phyloP scores from a whole-genome alignment of 2,329 filamentous ascomycete species.

The Diaporthe destruens region DNA sequence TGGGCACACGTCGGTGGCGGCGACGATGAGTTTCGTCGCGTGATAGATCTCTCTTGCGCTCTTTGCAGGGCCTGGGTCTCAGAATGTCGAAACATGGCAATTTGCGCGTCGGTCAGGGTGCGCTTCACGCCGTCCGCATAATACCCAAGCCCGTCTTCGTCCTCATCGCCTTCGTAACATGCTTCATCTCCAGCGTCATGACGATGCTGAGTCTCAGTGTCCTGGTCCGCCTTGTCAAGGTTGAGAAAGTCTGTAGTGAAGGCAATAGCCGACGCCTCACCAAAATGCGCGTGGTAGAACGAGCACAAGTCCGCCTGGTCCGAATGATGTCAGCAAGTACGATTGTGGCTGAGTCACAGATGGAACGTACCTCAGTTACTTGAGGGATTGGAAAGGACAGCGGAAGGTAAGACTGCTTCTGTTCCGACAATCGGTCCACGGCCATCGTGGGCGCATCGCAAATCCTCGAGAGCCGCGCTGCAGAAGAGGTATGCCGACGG shows the following conservation, averaged over 20 bases:
- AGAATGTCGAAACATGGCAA: slow-evolving; percentile 89
- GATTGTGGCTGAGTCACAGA: neutral
- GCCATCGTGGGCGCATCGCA: slow-evolving; percentile 11
- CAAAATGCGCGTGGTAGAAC: slow-evolving; percentile 74
- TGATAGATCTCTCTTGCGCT: slow-evolving; percentile 54
- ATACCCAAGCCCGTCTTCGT: slow-evolving; percentile 79
- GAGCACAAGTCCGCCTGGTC: slow-evolving; percentile 68
- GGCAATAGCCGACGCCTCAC: slow-evolving; percentile 56
- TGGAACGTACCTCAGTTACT: slow-evolving; percentile 54
- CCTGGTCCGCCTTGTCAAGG: slow-evolving; percentile 45
- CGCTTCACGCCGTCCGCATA: slow-evolving; percentile 89
- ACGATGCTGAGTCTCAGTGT: slow-evolving; percentile 46
- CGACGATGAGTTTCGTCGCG: slow-evolving; percentile 29
- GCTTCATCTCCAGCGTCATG: slow-evolving; percentile 51
- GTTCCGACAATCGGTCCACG: slow-evolving; percentile 38
- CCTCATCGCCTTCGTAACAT: slow-evolving; percentile 54
- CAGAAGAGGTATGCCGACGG: slow-evolving; percentile 17
- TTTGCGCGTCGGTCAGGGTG: slow-evolving; percentile 91
- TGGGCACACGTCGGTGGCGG: neutral
- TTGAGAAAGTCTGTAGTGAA: slow-evolving; percentile 62
- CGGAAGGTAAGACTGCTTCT: slow-evolving; percentile 11
- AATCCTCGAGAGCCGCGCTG: slow-evolving; percentile 27
- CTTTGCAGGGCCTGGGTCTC: slow-evolving; percentile 82
- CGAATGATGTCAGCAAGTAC: slow-evolving; percentile 40
- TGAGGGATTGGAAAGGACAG: slow-evolving; percentile 49